Conservation (phyloP, 257 asterid species). For the Paraleonurus japonicus region DNA sequence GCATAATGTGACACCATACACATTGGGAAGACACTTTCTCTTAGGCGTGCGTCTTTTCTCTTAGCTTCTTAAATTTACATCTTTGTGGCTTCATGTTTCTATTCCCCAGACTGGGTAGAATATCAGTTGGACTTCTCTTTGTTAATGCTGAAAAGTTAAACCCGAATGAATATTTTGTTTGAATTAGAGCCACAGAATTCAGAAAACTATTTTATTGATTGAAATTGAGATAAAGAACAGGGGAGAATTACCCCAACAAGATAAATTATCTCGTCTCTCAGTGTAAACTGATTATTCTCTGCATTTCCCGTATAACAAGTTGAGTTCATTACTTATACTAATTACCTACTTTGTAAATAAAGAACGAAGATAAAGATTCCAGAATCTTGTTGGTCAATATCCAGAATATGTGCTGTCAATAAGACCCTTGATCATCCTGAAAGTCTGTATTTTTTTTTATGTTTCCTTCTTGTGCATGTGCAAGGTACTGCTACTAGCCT, state of each 20-base stretch:
- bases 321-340: not conserved
- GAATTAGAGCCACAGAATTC: not conserved
- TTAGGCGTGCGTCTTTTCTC: constrained; percentile 3
- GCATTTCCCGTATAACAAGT: not conserved
- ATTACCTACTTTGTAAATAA: no score
- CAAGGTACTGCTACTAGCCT: not conserved
- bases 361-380: no score
- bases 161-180: not conserved
- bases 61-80: constrained; percentile 9
- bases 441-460: not conserved
- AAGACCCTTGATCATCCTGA: no score
- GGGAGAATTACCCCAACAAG: not conserved
- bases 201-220: not conserved
- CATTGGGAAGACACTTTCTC: not conserved
- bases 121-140: not conserved
- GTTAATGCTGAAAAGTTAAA: not conserved
- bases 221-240: not conserved
- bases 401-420: not conserved
- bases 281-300: not conserved
- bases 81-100: not conserved
- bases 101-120: not conserved
- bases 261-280: not conserved
- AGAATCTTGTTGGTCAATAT: no score
- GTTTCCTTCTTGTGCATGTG: constrained; percentile 4
- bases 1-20: not conserved